These are phyloP conservation scores for Leccinum uliginosum DNA, from an alignment of 768 basidiomycete genomes.

Conservation along the genomic window DNA sequence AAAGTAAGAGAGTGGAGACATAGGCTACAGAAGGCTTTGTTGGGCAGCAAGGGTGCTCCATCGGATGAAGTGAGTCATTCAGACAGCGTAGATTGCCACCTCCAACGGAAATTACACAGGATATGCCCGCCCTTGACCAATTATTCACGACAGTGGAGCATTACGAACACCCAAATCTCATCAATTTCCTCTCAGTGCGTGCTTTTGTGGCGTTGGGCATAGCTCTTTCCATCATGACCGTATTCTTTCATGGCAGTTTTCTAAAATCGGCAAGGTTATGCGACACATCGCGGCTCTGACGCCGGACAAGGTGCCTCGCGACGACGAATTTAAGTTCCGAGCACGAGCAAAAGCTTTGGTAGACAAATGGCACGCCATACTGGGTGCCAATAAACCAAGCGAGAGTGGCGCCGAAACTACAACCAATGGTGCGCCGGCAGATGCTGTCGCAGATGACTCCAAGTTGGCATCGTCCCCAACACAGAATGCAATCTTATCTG, in stretches of 20 bases:
- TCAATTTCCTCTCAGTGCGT: slow-evolving; percentile 64
- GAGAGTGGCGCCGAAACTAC: slow-evolving; percentile 29
- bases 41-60: slow-evolving; percentile 60
- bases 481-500: slow-evolving; percentile 28
- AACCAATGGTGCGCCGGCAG: slow-evolving; percentile 24
- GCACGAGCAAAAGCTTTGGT: slow-evolving; percentile 45
- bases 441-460: slow-evolving; percentile 19
- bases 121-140: slow-evolving; percentile 69
- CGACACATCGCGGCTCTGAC: slow-evolving; percentile 51
- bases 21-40: slow-evolving; percentile 82
- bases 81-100: not conserved
- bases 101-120: slow-evolving; percentile 39
- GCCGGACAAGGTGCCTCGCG: slow-evolving; percentile 41
- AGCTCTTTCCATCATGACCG: slow-evolving; percentile 5
- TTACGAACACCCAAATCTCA: slow-evolving; percentile 67
- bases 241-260: slow-evolving; percentile 25
- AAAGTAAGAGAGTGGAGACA: slow-evolving; percentile 92
- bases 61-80: slow-evolving; percentile 54
- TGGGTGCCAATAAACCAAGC: slow-evolving; percentile 30
- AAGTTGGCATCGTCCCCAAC: slow-evolving; percentile 20
- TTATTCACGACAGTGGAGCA: slow-evolving; percentile 74
- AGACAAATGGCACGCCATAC: slow-evolving; percentile 41
- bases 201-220: slow-evolving; percentile 5
- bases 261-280: slow-evolving; percentile 59
- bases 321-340: slow-evolving; percentile 52